Evolutionary conservation across 2,329 filamentous ascomycete genomes (phyloP).

Genomic region (Exophiala xenobiotica): DNA sequence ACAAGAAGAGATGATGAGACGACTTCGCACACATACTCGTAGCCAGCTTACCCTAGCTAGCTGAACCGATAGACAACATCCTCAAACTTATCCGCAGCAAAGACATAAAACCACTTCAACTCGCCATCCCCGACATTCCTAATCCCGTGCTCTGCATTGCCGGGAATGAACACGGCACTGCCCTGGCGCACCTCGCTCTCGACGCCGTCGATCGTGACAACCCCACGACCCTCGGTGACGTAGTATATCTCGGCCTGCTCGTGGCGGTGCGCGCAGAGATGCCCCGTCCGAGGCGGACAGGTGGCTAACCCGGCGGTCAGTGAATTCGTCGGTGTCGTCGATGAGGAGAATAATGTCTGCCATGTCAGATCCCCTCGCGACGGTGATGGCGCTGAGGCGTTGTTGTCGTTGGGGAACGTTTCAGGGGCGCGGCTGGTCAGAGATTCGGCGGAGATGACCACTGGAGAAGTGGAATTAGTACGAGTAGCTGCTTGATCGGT

Average conservation of each 20-base stretch:
- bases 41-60: no score
- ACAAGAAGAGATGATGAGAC: no score
- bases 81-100: conserved; percentile 39
- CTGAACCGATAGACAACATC: conserved; percentile 43
- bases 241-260: conserved; percentile 47
- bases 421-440: neutral
- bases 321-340: conserved; percentile 37
- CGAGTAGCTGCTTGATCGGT: no score
- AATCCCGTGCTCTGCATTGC: conserved; percentile 46
- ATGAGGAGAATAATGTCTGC: conserved; percentile 43
- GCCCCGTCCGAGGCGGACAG: conserved; percentile 36
- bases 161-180: conserved; percentile 43
- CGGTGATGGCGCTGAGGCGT: neutral
- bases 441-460: neutral
- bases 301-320: conserved; percentile 42
- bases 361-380: conserved; percentile 34
- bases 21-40: no score
- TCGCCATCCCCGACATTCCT: conserved; percentile 33
- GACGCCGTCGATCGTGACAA: conserved; percentile 40
- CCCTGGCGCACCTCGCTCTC: conserved; percentile 37
- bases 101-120: conserved; percentile 44
- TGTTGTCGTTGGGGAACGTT: neutral
- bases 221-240: conserved; percentile 39
- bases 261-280: conserved; percentile 42
- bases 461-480: neutral